Evolutionary conservation across 345 rosid genomes (phyloP).

Genomic region (Linum trigynum): DNA sequence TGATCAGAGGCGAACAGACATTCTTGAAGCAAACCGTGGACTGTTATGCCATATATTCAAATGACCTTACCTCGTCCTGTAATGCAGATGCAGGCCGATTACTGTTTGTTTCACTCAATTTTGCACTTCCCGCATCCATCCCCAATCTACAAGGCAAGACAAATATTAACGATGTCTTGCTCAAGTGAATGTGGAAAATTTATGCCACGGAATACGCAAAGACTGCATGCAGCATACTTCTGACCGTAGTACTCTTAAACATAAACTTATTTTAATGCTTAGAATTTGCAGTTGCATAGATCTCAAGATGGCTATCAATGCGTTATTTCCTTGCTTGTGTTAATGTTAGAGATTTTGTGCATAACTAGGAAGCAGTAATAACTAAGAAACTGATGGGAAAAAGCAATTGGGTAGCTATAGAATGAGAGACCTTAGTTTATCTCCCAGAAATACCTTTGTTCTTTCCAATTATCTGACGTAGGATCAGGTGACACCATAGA

Average conservation of each 20-base stretch:
- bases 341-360: not conserved
- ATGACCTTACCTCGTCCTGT: conserved; percentile 64
- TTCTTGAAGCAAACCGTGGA: not conserved
- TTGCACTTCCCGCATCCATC: conserved; percentile 42
- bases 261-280: no score
- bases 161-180: not conserved
- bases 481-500: conserved; percentile 30
- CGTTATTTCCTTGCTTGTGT: not conserved
- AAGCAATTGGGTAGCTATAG: not conserved
- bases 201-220: no score
- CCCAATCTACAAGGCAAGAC: conserved; percentile 34
- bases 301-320: no score
- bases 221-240: no score
- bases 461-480: conserved; percentile 34
- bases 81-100: conserved; percentile 58
- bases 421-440: not conserved
- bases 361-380: not conserved
- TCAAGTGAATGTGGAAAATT: no score
- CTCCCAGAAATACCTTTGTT: conserved; percentile 40
- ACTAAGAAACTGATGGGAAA: not conserved
- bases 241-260: no score
- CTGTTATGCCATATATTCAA: not conserved
- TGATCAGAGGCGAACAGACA: not conserved
- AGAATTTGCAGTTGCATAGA: no score
- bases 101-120: conserved; percentile 39